These are phyloP conservation scores for Anthostomella pinea DNA, from an alignment of 2,329 filamentous ascomycete genomes.

Conservation along the genomic window DNA sequence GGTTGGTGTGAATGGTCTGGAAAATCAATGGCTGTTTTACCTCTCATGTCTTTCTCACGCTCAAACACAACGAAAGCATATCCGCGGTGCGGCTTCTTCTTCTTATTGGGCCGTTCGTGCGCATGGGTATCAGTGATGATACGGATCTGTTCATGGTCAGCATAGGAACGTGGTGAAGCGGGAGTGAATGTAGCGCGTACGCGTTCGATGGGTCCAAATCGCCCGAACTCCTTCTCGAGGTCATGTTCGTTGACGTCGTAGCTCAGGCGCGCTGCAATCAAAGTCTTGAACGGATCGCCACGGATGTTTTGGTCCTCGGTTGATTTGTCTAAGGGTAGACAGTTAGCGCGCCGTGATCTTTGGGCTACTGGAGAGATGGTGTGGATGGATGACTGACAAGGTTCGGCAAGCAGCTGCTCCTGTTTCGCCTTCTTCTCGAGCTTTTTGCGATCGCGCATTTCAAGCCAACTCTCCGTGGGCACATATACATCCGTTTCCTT, in stretches of 20 bases:
- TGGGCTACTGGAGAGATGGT: too few relatives aligned
- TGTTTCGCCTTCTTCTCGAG: constrained; percentile 71
- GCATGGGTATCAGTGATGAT: constrained; percentile 77
- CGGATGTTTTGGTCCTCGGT: constrained; percentile 82
- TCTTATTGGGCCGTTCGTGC: constrained; percentile 67
- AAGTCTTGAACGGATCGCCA: constrained; percentile 90
- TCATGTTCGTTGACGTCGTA: constrained; percentile 89
- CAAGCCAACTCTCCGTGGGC: constrained; percentile 89
- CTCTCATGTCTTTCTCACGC: constrained; percentile 98
- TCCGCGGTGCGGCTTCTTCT: constrained; percentile 78
- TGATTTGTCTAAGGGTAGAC: constrained; percentile 64
- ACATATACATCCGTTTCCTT: constrained; percentile 73
- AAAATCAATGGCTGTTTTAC: constrained; percentile 60
- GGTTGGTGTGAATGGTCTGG: constrained; percentile 29
- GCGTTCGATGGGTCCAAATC: constrained; percentile 91
- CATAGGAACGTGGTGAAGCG: not conserved
- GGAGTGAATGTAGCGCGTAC: constrained; percentile 48
- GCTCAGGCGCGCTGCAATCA: constrained; percentile 86
- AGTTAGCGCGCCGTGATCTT: too few relatives aligned
- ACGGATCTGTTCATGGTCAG: constrained; percentile 62
- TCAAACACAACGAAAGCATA: constrained; percentile 98
- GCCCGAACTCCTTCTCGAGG: constrained; percentile 87
- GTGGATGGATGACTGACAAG: constrained; percentile 48
- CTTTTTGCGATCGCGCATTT: constrained; percentile 80
- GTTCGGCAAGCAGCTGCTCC: constrained; percentile 60